phyloP scores from a whole-genome alignment of 148 eudicot genomes.

The Polygonum aviculare region DNA sequence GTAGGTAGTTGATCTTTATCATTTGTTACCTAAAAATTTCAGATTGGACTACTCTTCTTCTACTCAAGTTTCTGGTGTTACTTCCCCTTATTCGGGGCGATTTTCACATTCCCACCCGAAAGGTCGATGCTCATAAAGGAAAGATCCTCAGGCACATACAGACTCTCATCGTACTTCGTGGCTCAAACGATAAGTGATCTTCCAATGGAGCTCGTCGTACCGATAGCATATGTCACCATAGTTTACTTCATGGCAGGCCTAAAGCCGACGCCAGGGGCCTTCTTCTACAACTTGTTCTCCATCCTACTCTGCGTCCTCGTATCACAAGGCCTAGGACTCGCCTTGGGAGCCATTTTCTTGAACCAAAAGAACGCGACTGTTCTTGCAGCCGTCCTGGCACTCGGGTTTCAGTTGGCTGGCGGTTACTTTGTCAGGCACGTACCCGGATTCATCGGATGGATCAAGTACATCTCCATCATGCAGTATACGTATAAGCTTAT shows the following conservation, averaged over 20 bases:
- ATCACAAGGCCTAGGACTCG: constrained; percentile 77
- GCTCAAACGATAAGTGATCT: constrained; percentile 49
- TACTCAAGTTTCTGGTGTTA: constrained; percentile 70
- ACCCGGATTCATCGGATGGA: constrained; percentile 63
- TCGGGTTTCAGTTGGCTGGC: constrained; percentile 48
- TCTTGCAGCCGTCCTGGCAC: constrained; percentile 59
- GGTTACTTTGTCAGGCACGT: constrained; percentile 76
- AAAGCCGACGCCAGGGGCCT: constrained; percentile 25
- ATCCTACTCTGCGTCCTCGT: constrained; percentile 51
- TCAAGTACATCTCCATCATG: constrained; percentile 47
- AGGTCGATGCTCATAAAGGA: constrained; percentile 56
- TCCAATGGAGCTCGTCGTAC: constrained; percentile 77
- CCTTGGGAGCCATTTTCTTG: constrained; percentile 81
- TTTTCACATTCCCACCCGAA: constrained; percentile 82
- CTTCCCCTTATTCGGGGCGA: constrained; percentile 63
- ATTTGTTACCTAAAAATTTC: constrained; percentile 9
- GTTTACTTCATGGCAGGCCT: constrained; percentile 80
- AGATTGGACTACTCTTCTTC: constrained; percentile 79
- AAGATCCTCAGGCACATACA: constrained; percentile 77
- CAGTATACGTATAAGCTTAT: constrained; percentile 51
- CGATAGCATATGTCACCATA: constrained; percentile 42
- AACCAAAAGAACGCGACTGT: constrained; percentile 51
- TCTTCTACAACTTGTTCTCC: constrained; percentile 32
- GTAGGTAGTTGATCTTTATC: not conserved
- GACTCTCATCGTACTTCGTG: constrained; percentile 68